phyloP scores from a whole-genome alignment of 345 rosid species.

The Psidium guajava region DNA sequence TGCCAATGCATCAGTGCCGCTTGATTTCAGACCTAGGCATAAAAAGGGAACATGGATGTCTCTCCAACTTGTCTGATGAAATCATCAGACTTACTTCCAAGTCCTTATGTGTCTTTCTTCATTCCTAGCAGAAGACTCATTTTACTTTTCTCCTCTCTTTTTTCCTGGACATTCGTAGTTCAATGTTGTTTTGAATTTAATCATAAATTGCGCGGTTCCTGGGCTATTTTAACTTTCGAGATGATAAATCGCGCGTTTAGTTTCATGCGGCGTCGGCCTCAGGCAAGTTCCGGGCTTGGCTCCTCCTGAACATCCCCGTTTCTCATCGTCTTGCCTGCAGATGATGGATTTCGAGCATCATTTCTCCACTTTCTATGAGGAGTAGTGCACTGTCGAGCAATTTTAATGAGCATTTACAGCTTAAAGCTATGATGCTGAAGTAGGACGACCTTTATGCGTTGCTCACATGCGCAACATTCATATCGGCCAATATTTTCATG shows the following conservation, averaged over 20 bases:
- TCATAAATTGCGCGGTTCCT: background rate
- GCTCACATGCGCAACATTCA: background rate
- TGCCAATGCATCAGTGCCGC: conserved; percentile 1
- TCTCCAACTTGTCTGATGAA: background rate
- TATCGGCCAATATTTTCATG: background rate
- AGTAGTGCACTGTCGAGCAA: background rate
- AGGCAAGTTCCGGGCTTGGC: background rate
- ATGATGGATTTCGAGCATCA: background rate
- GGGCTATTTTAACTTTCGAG: background rate
- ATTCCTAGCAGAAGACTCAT: background rate
- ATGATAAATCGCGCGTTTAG: background rate
- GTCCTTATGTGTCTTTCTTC: background rate
- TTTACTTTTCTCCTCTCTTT: background rate
- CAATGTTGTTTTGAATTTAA: background rate
- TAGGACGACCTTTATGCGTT: background rate
- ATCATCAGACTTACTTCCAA: background rate
- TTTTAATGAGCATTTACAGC: background rate
- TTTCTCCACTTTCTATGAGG: background rate
- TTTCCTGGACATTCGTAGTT: background rate
- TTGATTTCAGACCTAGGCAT: background rate
- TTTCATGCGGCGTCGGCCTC: background rate
- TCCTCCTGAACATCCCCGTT: background rate
- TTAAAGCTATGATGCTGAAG: background rate
- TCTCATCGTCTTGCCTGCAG: background rate
- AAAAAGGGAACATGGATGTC: background rate